Evolutionary conservation across 139 green algal genomes (phyloP), one percentile per base, ranked within the genome.

Genomic region (Chlorella vulgaris): DNA sequence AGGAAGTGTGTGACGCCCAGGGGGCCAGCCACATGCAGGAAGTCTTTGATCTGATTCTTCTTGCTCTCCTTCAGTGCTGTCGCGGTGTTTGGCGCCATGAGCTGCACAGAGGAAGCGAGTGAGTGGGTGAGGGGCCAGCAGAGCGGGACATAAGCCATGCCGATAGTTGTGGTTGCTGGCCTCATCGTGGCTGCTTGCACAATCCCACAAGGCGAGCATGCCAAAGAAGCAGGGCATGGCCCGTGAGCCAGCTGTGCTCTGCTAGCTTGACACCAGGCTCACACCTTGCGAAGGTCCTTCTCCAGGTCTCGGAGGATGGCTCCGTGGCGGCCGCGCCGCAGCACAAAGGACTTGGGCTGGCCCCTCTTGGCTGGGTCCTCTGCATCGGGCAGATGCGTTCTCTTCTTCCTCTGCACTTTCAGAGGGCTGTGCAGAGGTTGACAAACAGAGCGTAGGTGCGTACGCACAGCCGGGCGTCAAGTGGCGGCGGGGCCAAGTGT

Each of bases 1-100:
- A 99, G 50, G 63, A 99, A 95, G 87, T 99, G 97, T 15, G 90
- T 96, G 24, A 99, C 93, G 0, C 97, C 97, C 78, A 99, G 85
- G 0, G 96, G 96, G 0, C 96, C 97, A 7, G 94, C 91, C 69
- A 99, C 94, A 7, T 96, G 75, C 40, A 99, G 87, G 89, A 99
- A 99, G 85, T 99, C 97, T 76, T 96, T 97, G 53, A 99, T 83
- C 33, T 83, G 89, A 86, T 98, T 98, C 2, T 68, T 40, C 75
- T 90, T 93, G 42, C 88, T 93, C 78, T 94, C 94, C 87, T 91
- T 93, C 6, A 99, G 91, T 50, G 93, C 89, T 0, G 84, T 36
- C 1, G 96, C 96, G 1, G 96, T 99, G 91, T 98, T 92, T 62
- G 96, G 96, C 79, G 92, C 74, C 93, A 99, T 97, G 74, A 98